Evolutionary conservation across 805 yeast species (phyloP).

Genomic region (Nakazawaea holstii): DNA sequence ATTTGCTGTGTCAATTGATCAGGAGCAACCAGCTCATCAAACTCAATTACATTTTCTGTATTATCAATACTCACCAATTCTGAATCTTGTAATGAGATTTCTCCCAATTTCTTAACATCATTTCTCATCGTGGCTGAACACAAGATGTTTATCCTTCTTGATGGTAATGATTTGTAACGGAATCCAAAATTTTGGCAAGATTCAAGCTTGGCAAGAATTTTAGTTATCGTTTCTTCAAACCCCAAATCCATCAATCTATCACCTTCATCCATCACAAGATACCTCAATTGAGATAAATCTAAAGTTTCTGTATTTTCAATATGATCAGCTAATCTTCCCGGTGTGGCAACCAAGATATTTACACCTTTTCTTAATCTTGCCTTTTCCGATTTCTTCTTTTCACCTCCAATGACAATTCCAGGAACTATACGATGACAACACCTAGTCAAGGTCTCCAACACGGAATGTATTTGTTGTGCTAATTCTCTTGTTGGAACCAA

Average conservation of each 20-base stretch:
- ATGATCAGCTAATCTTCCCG: slow-evolving; percentile 94
- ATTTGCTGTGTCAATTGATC: slow-evolving; percentile 82
- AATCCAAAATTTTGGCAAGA: slow-evolving; percentile 27
- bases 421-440: slow-evolving; percentile 90
- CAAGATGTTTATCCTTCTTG: slow-evolving; percentile 65
- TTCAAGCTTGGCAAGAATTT: slow-evolving; percentile 60
- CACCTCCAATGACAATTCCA: slow-evolving; percentile 96
- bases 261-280: slow-evolving; percentile 94
- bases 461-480: slow-evolving; percentile 84
- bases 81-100: slow-evolving; percentile 68
- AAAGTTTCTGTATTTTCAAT: slow-evolving; percentile 81
- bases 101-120: slow-evolving; percentile 75
- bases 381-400: slow-evolving; percentile 94
- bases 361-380: slow-evolving; percentile 95
- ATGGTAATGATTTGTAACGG: slow-evolving; percentile 41
- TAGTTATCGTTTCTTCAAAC: slow-evolving; percentile 85
- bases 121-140: slow-evolving; percentile 94
- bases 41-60: slow-evolving; percentile 25
- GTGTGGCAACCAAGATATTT: slow-evolving; percentile 93
- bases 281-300: slow-evolving; percentile 68
- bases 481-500: slow-evolving; percentile 94
- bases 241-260: slow-evolving; percentile 95
- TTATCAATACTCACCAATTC: slow-evolving; percentile 49
- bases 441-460: slow-evolving; percentile 64
- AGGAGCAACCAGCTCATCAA: slow-evolving; percentile 53